Evolutionary conservation across 768 basidiomycete genomes (phyloP).

Genomic region (Termitomyces sp.): DNA sequence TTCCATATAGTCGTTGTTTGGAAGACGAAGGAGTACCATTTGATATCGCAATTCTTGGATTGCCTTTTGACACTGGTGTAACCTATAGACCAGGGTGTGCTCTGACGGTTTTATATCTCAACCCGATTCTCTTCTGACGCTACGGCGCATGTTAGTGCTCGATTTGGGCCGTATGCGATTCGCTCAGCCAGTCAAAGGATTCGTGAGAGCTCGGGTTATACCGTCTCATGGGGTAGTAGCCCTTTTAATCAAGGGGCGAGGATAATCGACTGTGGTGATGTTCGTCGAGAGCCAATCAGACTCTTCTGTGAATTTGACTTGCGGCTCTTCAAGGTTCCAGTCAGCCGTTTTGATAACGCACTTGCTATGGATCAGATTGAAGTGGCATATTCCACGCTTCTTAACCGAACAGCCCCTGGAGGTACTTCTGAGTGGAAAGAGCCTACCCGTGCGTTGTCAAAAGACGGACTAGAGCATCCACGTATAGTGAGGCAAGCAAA

Average conservation of each 20-base stretch:
- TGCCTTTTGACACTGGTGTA: slow-evolving; percentile 73
- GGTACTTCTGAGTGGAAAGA: slow-evolving; percentile 28
- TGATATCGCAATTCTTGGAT: slow-evolving; percentile 77
- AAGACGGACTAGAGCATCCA: slow-evolving; percentile 63
- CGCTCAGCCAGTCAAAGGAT: slow-evolving; percentile 74
- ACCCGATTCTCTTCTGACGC: not conserved
- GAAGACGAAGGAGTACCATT: slow-evolving; percentile 47
- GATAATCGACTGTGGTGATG: slow-evolving; percentile 83
- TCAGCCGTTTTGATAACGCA: slow-evolving; percentile 76
- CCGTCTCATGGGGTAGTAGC: slow-evolving; percentile 64
- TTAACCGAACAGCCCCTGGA: slow-evolving; percentile 49
- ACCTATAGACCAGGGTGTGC: slow-evolving; percentile 52
- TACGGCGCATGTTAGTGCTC: slow-evolving; percentile 44
- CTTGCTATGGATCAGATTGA: slow-evolving; percentile 85
- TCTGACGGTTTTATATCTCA: not conserved
- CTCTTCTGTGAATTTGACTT: not conserved
- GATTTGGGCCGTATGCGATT: slow-evolving; percentile 85
- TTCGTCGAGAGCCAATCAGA: slow-evolving; percentile 21
- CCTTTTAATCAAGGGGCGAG: slow-evolving; percentile 54
- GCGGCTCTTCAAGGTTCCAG: slow-evolving; percentile 48
- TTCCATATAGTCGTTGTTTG: slow-evolving; percentile 69
- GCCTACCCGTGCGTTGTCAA: slow-evolving; percentile 32
- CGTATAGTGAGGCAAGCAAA: slow-evolving; percentile 54
- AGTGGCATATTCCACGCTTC: slow-evolving; percentile 73
- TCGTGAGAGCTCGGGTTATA: slow-evolving; percentile 51